Conservation (phyloP, 805 yeast species). For the Tetrapisispora pingtungensis region DNA sequence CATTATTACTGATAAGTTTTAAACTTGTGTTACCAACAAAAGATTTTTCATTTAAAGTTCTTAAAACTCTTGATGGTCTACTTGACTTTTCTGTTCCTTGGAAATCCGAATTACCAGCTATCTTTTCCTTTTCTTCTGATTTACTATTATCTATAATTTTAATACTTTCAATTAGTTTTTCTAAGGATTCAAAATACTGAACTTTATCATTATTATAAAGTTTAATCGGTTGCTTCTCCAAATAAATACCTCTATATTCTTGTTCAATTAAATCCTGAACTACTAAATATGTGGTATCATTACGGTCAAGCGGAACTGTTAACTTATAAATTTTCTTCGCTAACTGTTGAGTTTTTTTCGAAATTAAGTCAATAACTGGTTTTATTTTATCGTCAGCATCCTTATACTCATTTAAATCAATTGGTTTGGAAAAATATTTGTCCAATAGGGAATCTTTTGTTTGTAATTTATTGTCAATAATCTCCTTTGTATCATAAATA, state of each 20-base stretch:
- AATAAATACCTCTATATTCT: slow-evolving; percentile 5
- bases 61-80: background rate
- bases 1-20: slow-evolving; percentile 9
- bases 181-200: background rate
- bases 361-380: slow-evolving; percentile 10
- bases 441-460: slow-evolving; percentile 1
- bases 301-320: slow-evolving; percentile 5
- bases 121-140: background rate
- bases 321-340: slow-evolving; percentile 9
- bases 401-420: slow-evolving; percentile 7
- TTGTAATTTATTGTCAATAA: slow-evolving; percentile 1
- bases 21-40: background rate
- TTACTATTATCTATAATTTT: background rate
- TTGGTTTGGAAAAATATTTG: background rate
- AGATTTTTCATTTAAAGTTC: background rate
- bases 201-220: slow-evolving; percentile 4
- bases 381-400: slow-evolving; percentile 6
- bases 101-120: background rate
- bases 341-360: slow-evolving; percentile 2
- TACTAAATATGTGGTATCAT: slow-evolving; percentile 2
- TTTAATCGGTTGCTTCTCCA: slow-evolving; percentile 11
- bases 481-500: slow-evolving; percentile 3
- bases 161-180: background rate
- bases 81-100: background rate
- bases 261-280: slow-evolving; percentile 7